Conservation (phyloP, 2,329 filamentous ascomycete genomes). For the Chrysoporthe cubensis region DNA sequence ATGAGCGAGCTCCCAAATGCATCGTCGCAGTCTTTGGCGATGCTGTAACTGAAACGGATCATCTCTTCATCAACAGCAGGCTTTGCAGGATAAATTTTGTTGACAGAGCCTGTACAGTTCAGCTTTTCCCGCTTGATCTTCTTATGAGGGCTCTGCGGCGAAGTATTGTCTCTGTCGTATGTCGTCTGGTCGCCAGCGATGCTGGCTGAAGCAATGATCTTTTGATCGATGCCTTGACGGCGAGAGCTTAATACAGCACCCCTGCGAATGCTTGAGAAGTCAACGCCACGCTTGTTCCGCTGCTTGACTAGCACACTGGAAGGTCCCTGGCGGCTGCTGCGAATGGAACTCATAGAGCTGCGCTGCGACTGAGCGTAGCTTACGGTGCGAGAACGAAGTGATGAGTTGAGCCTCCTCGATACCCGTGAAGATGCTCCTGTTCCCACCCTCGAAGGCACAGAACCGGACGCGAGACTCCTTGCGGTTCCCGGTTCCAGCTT, state of each 20-base stretch:
- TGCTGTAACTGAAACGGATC: slow-evolving; percentile 79
- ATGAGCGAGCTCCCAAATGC: slow-evolving; percentile 76
- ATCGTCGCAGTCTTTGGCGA: slow-evolving; percentile 89
- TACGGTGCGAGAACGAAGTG: slow-evolving; percentile 24
- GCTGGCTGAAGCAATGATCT: slow-evolving; percentile 34
- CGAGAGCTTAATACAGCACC: slow-evolving; percentile 32
- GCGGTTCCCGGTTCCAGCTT: slow-evolving; percentile 37
- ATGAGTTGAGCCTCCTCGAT: slow-evolving; percentile 22
- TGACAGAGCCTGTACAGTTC: slow-evolving; percentile 16
- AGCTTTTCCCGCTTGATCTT: slow-evolving; percentile 23
- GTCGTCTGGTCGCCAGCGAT: slow-evolving; percentile 37
- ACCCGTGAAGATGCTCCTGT: slow-evolving; percentile 30
- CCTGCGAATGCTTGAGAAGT: slow-evolving; percentile 57
- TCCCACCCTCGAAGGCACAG: slow-evolving; percentile 26
- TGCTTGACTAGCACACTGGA: slow-evolving; percentile 48
- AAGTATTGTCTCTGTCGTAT: slow-evolving; percentile 33
- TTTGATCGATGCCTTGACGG: slow-evolving; percentile 29
- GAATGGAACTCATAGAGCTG: slow-evolving; percentile 54
- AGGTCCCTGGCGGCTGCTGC: slow-evolving; percentile 48
- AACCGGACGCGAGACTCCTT: slow-evolving; percentile 42
- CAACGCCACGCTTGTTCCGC: slow-evolving; percentile 56
- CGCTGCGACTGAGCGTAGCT: slow-evolving; percentile 40
- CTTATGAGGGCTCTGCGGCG: slow-evolving; percentile 32
- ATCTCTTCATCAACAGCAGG: slow-evolving; percentile 70
- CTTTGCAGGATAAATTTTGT: slow-evolving; percentile 13